Evolutionary conservation across 1,139 yeast genomes (phyloP).

Genomic region (Yamadazyma diddensiae): DNA sequence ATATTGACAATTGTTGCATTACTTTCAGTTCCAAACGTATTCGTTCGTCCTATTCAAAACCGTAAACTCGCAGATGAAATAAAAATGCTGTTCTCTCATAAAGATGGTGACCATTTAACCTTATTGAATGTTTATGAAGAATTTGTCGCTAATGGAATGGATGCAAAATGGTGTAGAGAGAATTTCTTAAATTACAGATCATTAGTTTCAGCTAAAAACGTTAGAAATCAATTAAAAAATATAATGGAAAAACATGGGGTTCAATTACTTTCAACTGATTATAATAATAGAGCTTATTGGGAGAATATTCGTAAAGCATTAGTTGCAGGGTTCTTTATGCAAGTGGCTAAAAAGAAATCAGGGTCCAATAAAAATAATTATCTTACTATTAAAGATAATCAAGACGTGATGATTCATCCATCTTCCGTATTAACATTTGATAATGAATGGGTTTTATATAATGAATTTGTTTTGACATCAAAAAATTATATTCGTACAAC

Average conservation of each 20-base stretch:
- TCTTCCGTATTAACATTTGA: conserved; percentile 83
- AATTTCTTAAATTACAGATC: conserved; percentile 84
- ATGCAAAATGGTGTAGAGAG: conserved; percentile 91
- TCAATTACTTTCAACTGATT: conserved; percentile 67
- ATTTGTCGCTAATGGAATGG: conserved; percentile 57
- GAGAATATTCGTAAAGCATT: conserved; percentile 82
- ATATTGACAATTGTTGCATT: conserved; percentile 85
- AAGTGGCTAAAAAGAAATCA: conserved; percentile 84
- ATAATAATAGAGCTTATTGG: conserved; percentile 63
- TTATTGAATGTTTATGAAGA: conserved; percentile 85
- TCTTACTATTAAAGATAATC: conserved; percentile 90
- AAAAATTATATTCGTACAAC: conserved; percentile 94
- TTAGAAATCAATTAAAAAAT: conserved; percentile 77
- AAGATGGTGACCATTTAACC: conserved; percentile 94
- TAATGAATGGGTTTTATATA: conserved; percentile 90
- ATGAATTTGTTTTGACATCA: conserved; percentile 91
- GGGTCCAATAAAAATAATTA: conserved; percentile 65
- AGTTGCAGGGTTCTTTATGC: conserved; percentile 96
- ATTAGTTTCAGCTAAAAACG: conserved; percentile 76
- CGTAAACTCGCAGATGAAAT: conserved; percentile 91
- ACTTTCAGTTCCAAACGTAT: conserved; percentile 90
- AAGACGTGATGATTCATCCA: conserved; percentile 92
- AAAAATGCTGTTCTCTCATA: conserved; percentile 83
- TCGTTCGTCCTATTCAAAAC: conserved; percentile 87
- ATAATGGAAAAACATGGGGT: conserved; percentile 81